Conservation (phyloP, 306 rosid genomes). For the Nissolia schottii region DNA sequence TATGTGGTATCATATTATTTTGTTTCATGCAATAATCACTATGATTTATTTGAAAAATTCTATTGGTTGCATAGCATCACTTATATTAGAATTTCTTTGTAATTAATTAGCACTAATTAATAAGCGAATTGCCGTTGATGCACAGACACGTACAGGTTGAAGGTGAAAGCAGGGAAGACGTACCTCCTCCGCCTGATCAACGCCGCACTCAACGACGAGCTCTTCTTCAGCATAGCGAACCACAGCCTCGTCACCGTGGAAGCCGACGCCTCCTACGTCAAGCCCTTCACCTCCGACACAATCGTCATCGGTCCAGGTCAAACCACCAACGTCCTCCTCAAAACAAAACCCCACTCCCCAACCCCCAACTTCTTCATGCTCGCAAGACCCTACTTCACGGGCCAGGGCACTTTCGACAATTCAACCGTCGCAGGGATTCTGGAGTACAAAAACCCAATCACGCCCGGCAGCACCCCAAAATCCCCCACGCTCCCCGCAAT, state of each 20-base stretch:
- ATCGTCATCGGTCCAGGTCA: conserved; percentile 61
- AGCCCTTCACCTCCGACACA: conserved; percentile 46
- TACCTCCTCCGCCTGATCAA: conserved; percentile 72
- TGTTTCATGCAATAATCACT: too few species aligned
- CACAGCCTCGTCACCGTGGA: conserved; percentile 57
- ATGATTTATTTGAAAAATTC: too few species aligned
- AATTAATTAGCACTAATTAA: not conserved
- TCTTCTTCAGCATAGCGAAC: conserved; percentile 74
- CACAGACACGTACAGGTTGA: conserved; percentile 53
- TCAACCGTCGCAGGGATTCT: conserved; percentile 68
- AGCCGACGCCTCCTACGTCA: conserved; percentile 63
- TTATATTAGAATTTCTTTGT: too few species aligned
- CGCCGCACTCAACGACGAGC: conserved; percentile 79
- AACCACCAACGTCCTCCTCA: conserved; percentile 56
- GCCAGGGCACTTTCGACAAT: conserved; percentile 63
- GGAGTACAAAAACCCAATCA: conserved; percentile 45
- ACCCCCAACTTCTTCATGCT: conserved; percentile 57
- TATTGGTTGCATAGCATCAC: too few species aligned
- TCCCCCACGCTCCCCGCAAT: conserved; percentile 49
- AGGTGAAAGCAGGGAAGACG: conserved; percentile 66
- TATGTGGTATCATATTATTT: too few species aligned
- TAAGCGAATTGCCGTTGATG: not conserved
- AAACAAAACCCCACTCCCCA: conserved; percentile 42
- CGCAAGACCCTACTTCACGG: conserved; percentile 72
- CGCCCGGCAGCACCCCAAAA: too few species aligned